A percentile compares a stretch with the other conserved stretches of the same genome.
Conservation (phyloP, 2,329 filamentous ascomycete species). For the Diaporthe helianthi region DNA sequence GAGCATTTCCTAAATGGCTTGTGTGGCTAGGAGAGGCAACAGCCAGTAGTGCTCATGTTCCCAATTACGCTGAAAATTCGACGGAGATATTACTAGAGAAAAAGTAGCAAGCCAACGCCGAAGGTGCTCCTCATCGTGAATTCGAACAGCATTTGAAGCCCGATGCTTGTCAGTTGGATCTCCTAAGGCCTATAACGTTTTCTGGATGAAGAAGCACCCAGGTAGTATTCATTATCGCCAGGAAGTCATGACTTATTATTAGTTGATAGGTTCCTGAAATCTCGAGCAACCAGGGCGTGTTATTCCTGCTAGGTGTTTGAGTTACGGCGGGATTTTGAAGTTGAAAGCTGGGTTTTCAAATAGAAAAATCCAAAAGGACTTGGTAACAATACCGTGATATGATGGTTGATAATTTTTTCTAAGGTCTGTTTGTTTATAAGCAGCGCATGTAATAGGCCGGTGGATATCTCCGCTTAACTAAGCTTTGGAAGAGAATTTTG, state of each 20-base stretch:
- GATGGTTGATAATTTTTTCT: not conserved
- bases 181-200: too few species aligned
- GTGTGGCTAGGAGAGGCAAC: too few species aligned
- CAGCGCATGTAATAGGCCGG: not conserved
- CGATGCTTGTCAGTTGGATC: not conserved
- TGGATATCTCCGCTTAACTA: conserved; percentile 20
- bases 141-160: not conserved
- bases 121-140: not conserved
- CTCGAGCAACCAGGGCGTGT: not conserved
- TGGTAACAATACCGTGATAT: too few species aligned
- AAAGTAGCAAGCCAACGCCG: not conserved
- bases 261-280: too few species aligned
- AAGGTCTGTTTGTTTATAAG: not conserved
- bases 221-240: not conserved
- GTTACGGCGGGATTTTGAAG: not conserved
- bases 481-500: conserved; percentile 22
- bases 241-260: not conserved
- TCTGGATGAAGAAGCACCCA: too few species aligned
- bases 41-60: too few species aligned
- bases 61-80: not conserved
- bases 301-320: not conserved
- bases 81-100: not conserved
- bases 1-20: too few species aligned
- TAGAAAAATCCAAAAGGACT: not conserved
- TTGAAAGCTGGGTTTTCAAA: not conserved